Evolutionary conservation across 495 filamentous ascomycete genomes (phyloP), one percentile per base, ranked within the genome.

Genomic region (Acidiella bohemica): DNA sequence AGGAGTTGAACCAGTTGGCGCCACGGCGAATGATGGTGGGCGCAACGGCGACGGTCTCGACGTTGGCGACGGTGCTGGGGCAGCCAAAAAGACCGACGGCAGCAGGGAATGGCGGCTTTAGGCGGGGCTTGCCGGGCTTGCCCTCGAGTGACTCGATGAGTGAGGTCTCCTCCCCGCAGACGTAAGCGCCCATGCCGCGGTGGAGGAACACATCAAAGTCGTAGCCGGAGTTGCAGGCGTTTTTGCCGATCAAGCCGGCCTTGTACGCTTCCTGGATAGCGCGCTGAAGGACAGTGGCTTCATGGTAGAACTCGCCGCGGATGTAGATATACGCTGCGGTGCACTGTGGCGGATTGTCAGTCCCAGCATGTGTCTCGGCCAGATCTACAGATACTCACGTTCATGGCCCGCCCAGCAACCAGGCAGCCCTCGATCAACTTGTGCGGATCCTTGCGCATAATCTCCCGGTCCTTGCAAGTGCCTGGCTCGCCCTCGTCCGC

Each of bases 391-490:
- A 1, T 2, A 45, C 46, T 1, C 32, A 49, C 46, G 32, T 51
- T 51, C 47, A 51, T 51, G 10, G 41, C 41, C 16, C 47, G 12
- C 16, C 90, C 90, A 41, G 93, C 92, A 29, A 97, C 85, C 44
- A 97, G 66, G 64, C 90, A 97, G 53, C 90, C 90, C 67, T 97
- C 90, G 49, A 97, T 70, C 42, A 97, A 78, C 70, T 96, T 96
- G 68, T 97, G 90, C 31, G 90, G 90, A 59, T 97, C 92, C 64
- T 97, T 96, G 60, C 90, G 84, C 88, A 97, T 97, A 55, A 97
- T 97, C 64, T 96, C 92, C 57, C 90, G 81, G 61, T 97, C 90
- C 67, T 97, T 97, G 78, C 90, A 97, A 23, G 90, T 97, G 58
- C 90, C 90, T 7, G 90, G 90, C 63, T 97, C 90, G 58, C 90